Conservation (phyloP, 306 rosid species). For the Astragalus glycyphyllos region DNA sequence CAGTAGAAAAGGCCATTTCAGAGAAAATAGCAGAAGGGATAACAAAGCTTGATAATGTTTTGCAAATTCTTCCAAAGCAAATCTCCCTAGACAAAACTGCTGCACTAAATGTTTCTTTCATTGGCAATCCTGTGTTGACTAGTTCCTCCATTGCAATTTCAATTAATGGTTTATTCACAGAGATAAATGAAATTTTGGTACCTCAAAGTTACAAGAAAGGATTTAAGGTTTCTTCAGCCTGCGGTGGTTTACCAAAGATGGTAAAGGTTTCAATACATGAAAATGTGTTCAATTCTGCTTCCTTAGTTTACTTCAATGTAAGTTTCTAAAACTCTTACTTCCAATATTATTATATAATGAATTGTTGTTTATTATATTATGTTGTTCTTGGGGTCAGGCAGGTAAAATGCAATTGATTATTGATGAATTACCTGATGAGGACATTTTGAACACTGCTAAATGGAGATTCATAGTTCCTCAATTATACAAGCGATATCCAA, state of each 20-base stretch:
- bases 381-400: conserved; percentile 44
- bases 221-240: conserved; percentile 45
- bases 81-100: conserved; percentile 56
- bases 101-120: conserved; percentile 71
- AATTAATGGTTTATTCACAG: conserved; percentile 69
- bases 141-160: conserved; percentile 63
- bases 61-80: conserved; percentile 72
- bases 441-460: conserved; percentile 66
- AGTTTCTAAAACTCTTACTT: conserved; percentile 43
- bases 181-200: conserved; percentile 36
- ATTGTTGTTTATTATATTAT: conserved; percentile 17
- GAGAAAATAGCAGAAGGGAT: conserved; percentile 70
- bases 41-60: conserved; percentile 53
- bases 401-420: conserved; percentile 66
- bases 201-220: conserved; percentile 45
- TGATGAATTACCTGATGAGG: conserved; percentile 54
- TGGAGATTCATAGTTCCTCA: conserved; percentile 85
- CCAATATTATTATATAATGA: not conserved
- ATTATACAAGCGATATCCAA: conserved; percentile 74
- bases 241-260: conserved; percentile 69
- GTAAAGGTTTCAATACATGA: conserved; percentile 75
- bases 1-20: conserved; percentile 69
- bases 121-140: conserved; percentile 64
- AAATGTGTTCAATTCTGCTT: conserved; percentile 70
- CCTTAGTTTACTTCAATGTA: conserved; percentile 65